These are phyloP conservation scores for Fibroporia radiculosa DNA, from an alignment of 768 basidiomycete genomes.

Conservation along the genomic window DNA sequence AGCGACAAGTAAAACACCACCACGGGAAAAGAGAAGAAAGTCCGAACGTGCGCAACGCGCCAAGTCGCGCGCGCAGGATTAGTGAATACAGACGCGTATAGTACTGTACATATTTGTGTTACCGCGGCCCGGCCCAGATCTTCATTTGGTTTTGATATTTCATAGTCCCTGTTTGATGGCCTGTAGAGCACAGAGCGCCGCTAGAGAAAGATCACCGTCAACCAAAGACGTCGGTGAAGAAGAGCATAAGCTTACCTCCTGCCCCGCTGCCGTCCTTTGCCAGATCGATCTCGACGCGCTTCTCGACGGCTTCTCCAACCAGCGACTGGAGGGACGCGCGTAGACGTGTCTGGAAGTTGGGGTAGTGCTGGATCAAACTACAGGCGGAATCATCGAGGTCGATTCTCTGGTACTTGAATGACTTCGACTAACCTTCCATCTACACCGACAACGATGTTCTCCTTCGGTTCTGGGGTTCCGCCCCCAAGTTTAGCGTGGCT, in stretches of 20 bases:
- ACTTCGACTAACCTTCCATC: slow-evolving; percentile 72
- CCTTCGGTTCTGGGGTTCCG: slow-evolving; percentile 16
- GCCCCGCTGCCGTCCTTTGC: slow-evolving; percentile 98
- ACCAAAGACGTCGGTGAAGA: neutral
- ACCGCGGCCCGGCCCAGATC: neutral
- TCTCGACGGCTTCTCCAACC: slow-evolving; percentile 76
- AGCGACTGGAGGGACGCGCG: slow-evolving; percentile 67
- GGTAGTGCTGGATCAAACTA: slow-evolving; percentile 90
- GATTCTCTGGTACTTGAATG: neutral
- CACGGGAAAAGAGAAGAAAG: neutral
- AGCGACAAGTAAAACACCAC: too few relatives aligned
- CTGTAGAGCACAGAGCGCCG: slow-evolving; percentile 82
- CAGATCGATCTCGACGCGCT: slow-evolving; percentile 76
- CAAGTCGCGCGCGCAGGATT: neutral
- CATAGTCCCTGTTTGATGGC: slow-evolving; percentile 50
- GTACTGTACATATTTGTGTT: neutral
- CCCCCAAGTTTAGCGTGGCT: slow-evolving; percentile 49
- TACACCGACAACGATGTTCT: slow-evolving; percentile 73
- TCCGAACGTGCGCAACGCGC: neutral
- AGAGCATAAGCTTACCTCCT: slow-evolving; percentile 61
- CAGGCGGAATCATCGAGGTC: neutral
- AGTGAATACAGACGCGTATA: neutral
- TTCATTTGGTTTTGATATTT: neutral
- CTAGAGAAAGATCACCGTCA: slow-evolving; percentile 30
- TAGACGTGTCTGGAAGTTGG: slow-evolving; percentile 69